A percentile compares a stretch with the other conserved stretches of the same genome.
Conservation (phyloP, 495 filamentous ascomycete species). For the Penicillium atrosanguineum region DNA sequence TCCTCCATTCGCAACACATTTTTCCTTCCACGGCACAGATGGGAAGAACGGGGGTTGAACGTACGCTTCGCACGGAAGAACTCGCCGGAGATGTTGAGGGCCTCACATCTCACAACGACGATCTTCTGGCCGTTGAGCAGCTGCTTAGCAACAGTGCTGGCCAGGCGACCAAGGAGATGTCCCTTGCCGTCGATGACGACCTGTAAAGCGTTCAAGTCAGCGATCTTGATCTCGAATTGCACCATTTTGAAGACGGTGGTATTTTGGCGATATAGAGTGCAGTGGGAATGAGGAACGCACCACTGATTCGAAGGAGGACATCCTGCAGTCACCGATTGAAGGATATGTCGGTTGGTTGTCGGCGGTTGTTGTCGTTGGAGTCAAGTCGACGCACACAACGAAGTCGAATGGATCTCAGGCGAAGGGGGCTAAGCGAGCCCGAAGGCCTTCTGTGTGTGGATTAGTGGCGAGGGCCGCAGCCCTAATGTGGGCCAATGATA, state of each 20-base stretch:
- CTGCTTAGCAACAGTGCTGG: conserved; percentile 99
- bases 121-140: conserved; percentile 99
- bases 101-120: conserved; percentile 97
- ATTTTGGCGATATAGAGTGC: conserved; percentile 6
- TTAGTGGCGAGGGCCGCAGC: conserved; percentile 38
- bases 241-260: conserved; percentile 9
- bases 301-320: conserved; percentile 97
- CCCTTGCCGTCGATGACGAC: conserved; percentile 99
- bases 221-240: conserved; percentile 8
- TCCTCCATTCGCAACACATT: not conserved
- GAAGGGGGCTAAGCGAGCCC: conserved; percentile 40
- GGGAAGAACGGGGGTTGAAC: conserved; percentile 44
- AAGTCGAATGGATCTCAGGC: conserved; percentile 44
- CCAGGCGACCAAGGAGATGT: conserved; percentile 98
- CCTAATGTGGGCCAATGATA: conserved; percentile 36
- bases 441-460: conserved; percentile 38
- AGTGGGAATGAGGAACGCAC: conserved; percentile 57
- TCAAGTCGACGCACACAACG: conserved; percentile 48
- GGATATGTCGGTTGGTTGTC: conserved; percentile 48
- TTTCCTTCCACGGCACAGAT: conserved; percentile 4
- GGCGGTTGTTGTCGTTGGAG: conserved; percentile 51
- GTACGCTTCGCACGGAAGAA: conserved; percentile 99
- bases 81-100: conserved; percentile 99
- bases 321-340: conserved; percentile 62
- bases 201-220: conserved; percentile 49